Evolutionary conservation across 1,284 basidiomycete species (phyloP), one percentile per base, ranked within the genome.

Genomic region (Coniferiporia weirii): DNA sequence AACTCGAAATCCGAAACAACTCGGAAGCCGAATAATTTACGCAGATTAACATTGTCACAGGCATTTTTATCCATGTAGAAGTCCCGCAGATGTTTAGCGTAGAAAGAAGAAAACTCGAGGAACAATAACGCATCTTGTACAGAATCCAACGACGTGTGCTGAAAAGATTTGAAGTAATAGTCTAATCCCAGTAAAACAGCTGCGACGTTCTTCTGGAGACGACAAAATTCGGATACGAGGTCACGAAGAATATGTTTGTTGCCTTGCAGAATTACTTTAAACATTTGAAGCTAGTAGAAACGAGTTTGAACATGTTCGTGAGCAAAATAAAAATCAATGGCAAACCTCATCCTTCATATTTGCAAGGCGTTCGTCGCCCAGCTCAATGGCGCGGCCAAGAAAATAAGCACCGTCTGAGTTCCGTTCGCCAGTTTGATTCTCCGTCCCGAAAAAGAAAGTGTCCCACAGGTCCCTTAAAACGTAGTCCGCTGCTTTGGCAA

Each of bases 401-500:
- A 57, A 47, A 27, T 48, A 20, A 3, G 17, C n/a, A 4, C 45
- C 50, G 9, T 32, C 40, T 8, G 20, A 3, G 47, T 58, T 52
- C n/a, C n/a, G 15, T 9, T 53, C 38, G 9, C 15, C 38, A 12
- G 8, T 15, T 40, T 15, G 3, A 15, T 2, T 10, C 2, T 40
- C 38, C 38, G 38, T 40, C 15, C 57, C 57, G 13, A 65, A 63
- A 19, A 58, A 47, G 49, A 56, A 54, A 2, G 49, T 46, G 13
- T 51, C 35, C 62, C 62, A 65, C 9, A 63, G 52, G 12, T 40
- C 38, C 1, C 44, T 40, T 32, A 65, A n/a, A 3, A 63, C 22
- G 40, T 49, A 49, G 3, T 58, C 4, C 15, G 38, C 47, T n/a
- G 62, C 62, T 40, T 15, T 40, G 38, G 38, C 17, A n/a, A 46